phyloP scores from a whole-genome alignment of 208 protist species.

The Trichomonas tenax region DNA sequence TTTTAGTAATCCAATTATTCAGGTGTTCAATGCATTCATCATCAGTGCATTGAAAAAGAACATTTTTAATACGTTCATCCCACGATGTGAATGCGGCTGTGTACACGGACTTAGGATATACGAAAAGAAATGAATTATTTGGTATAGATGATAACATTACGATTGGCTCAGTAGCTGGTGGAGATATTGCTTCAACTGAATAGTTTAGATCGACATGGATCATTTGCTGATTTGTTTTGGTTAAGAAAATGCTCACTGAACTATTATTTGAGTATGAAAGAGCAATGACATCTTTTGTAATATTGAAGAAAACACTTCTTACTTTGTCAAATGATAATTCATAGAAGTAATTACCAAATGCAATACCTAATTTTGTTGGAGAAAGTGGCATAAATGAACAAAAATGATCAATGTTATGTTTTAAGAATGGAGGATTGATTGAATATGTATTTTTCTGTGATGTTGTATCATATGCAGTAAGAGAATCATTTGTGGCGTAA shows the following conservation, averaged over 20 bases:
- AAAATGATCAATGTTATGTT: background rate
- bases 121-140: background rate
- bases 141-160: background rate
- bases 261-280: background rate
- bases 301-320: background rate
- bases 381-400: background rate
- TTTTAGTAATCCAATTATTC: background rate
- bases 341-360: background rate
- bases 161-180: background rate
- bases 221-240: background rate
- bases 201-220: background rate
- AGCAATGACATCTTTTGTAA: background rate
- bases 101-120: background rate
- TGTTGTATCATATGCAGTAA: background rate
- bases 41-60: background rate
- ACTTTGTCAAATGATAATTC: background rate
- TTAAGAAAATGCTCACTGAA: background rate
- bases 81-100: background rate
- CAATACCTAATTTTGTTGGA: background rate
- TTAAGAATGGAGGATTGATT: background rate
- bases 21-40: background rate
- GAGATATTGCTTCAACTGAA: background rate
- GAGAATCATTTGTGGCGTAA: background rate
- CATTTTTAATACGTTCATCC: background rate
- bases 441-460: background rate